Base-by-base conservation (phyloP, 78 protist genomes). In the Protostelium mycophagum region DNA sequence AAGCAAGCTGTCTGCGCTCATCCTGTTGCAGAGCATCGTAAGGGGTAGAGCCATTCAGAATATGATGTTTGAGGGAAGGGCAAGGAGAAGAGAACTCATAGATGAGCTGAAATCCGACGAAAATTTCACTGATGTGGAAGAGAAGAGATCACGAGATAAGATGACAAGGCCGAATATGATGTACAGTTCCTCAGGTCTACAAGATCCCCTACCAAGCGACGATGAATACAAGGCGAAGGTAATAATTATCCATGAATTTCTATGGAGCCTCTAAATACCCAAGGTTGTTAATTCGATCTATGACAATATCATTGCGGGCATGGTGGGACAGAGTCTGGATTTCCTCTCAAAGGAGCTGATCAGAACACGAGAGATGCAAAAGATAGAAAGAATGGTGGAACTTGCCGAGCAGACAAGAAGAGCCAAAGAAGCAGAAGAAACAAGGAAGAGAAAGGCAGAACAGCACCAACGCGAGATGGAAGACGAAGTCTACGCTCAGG, bases 41-140 rank as follows among this genome's bases (percentile, higher is more conserved):
- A 91, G 98, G 0, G 98, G 97, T 31, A 90, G 97, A 0, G 96
- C 97, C 25, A 83, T 88, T 9, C 97, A 96, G 89, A 91, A 88
- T 90, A 85, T 38, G 34, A 92, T 95, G 93, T 86, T 86, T 83
- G 94, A 90, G 86, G 96, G 94, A 39, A 88, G 91, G 93, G 95
- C 85, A 87, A 84, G 90, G 38, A 89, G 95, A 0, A 92, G 35
- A 38, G 94, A 90, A 36, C 92, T 96, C 86, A 96, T 96, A 85
- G 34, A 84, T 31, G 98, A 96, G 90, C 96, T 93, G 35, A 90
- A 94, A 28, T 88, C 89, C 16, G 87, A 5, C 23, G 37, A 73
- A 28, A 83, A 73, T 38, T n/a, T 35, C 63, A 85, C 0, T 25
- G 83, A 38, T 63, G 34, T 28, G 39, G 91, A 38, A 38, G 88